These are phyloP conservation scores for Phanerodontia chrysosporium DNA, from an alignment of 768 basidiomycete species.

Conservation along the genomic window DNA sequence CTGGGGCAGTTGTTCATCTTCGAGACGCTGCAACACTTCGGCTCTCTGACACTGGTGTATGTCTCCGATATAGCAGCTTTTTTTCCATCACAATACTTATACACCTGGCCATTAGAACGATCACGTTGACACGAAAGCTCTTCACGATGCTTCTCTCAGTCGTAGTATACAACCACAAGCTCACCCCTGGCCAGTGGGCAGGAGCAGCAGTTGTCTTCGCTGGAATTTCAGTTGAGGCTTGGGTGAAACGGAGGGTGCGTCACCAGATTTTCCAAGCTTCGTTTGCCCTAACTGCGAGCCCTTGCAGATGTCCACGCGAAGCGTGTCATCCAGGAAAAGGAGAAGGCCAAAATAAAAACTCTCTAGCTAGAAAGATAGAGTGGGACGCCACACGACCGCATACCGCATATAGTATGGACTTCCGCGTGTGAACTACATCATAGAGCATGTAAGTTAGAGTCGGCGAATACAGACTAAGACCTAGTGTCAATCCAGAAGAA, in stretches of 20 bases:
- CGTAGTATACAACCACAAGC: constrained; percentile 81
- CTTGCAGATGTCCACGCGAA: constrained; percentile 77
- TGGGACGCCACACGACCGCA: not conserved
- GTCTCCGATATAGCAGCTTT: no score
- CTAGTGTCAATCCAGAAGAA: not conserved
- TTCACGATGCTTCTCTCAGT: constrained; percentile 98
- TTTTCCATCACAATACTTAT: no score
- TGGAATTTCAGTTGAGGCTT: constrained; percentile 93
- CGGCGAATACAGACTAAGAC: not conserved
- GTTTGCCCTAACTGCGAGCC: no score
- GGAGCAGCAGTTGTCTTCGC: constrained; percentile 91
- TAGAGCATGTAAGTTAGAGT: not conserved
- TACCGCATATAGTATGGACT: not conserved
- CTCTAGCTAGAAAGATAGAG: constrained; percentile 37
- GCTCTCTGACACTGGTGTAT: constrained; percentile 84
- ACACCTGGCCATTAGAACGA: no score
- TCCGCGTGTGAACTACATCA: not conserved
- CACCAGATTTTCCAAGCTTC: no score
- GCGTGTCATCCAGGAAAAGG: constrained; percentile 75
- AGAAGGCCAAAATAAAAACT: constrained; percentile 78
- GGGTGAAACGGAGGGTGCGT: constrained; percentile 81
- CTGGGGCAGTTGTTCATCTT: constrained; percentile 98
- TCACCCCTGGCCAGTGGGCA: constrained; percentile 84
- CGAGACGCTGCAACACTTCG: constrained; percentile 89
- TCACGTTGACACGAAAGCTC: constrained; percentile 94